Conservation (phyloP, 306 rosid species). For the Vicia villosa region DNA sequence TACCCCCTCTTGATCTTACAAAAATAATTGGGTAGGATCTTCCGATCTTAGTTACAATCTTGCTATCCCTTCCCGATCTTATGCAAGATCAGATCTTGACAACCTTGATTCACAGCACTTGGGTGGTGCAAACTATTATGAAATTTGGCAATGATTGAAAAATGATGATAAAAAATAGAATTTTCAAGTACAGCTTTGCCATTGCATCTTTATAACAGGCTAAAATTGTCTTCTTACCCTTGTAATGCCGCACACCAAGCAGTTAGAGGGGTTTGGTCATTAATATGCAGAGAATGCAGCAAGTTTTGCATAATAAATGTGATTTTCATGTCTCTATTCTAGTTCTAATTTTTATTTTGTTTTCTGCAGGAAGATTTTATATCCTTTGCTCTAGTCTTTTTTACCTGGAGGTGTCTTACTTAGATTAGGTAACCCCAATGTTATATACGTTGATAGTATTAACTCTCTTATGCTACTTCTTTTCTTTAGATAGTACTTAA, state of each 20-base stretch:
- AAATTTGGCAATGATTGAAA: slow-evolving; percentile 14
- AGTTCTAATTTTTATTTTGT: neutral
- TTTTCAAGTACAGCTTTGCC: neutral
- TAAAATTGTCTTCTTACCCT: neutral
- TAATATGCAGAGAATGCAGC: neutral
- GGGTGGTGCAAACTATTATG: slow-evolving; percentile 3
- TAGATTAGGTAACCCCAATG: slow-evolving; percentile 1
- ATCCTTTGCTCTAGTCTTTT: neutral
- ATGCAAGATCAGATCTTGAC: too few relatives aligned
- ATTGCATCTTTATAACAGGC: neutral
- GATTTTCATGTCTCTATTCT: neutral
- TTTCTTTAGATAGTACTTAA: neutral
- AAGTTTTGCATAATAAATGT: slow-evolving; percentile 3
- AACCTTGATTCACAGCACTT: too few relatives aligned
- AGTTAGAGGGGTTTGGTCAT: slow-evolving; percentile 7
- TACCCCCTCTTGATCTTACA: too few relatives aligned
- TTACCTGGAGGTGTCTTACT: neutral
- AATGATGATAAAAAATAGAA: neutral
- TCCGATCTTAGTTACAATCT: too few relatives aligned
- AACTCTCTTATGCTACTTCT: neutral
- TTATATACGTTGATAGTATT: neutral
- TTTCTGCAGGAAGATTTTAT: neutral
- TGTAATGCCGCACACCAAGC: neutral
- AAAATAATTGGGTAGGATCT: too few relatives aligned
- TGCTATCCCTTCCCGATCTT: too few relatives aligned